Conservation (phyloP, 192 early-diverging fungal species). For the Powellomyces hirtus region DNA sequence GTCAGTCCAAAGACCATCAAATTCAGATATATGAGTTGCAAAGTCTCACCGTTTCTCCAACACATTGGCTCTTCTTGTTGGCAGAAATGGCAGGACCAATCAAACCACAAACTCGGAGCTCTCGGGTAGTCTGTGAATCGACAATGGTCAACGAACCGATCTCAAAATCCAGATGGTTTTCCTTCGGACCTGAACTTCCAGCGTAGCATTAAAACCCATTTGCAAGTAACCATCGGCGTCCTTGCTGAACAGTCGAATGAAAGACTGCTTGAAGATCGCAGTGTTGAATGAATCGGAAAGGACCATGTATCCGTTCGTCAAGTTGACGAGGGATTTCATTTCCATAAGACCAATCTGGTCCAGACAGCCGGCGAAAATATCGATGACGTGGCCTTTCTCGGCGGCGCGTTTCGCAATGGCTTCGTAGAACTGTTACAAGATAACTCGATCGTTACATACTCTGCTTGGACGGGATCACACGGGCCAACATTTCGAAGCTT, state of each 20-base stretch:
- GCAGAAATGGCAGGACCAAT: slow-evolving; percentile 94
- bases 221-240: slow-evolving; percentile 82
- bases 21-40: background rate
- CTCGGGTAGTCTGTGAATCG: slow-evolving; percentile 75
- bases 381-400: slow-evolving; percentile 85
- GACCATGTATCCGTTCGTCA: slow-evolving; percentile 91
- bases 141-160: background rate
- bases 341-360: slow-evolving; percentile 97
- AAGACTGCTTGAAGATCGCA: slow-evolving; percentile 96
- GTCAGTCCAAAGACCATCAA: background rate
- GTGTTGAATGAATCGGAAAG: slow-evolving; percentile 95
- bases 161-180: background rate
- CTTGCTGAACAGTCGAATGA: slow-evolving; percentile 91
- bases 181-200: slow-evolving; percentile 92
- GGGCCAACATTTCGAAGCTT: slow-evolving; percentile 4
- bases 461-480: background rate
- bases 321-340: slow-evolving; percentile 88
- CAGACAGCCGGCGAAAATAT: slow-evolving; percentile 97
- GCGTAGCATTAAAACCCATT: slow-evolving; percentile 96
- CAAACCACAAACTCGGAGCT: slow-evolving; percentile 92
- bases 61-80: slow-evolving; percentile 84
- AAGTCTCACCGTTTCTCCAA: slow-evolving; percentile 77
- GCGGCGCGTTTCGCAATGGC: slow-evolving; percentile 80
- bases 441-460: background rate
- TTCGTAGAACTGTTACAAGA: slow-evolving; percentile 78